These are phyloP conservation scores for Aspergillus luchuensis DNA, from an alignment of 2,329 filamentous ascomycete genomes.

Conservation along the genomic window DNA sequence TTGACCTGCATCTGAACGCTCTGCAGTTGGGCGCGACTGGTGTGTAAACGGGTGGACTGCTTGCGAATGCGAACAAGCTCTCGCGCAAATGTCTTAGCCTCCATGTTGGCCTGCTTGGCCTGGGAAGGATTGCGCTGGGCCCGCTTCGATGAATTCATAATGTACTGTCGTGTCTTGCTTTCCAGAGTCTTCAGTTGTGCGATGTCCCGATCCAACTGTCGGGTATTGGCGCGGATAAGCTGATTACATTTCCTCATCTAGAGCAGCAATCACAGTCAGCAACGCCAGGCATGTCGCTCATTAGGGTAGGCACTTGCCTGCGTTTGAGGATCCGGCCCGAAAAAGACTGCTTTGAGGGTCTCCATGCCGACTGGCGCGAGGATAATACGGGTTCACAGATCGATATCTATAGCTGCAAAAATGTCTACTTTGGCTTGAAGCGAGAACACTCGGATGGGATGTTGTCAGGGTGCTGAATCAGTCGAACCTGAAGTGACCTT, in stretches of 20 bases:
- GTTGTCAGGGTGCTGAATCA: not conserved
- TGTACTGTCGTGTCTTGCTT: constrained; percentile 79
- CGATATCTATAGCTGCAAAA: not conserved
- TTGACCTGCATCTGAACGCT: constrained; percentile 97
- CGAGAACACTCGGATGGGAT: not conserved
- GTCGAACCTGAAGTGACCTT: constrained; percentile 7
- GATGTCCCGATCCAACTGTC: constrained; percentile 94
- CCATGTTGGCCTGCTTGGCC: constrained; percentile 74
- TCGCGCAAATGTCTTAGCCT: constrained; percentile 83
- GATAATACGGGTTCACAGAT: not conserved
- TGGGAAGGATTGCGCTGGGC: constrained; percentile 78
- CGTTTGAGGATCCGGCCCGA: constrained; percentile 86
- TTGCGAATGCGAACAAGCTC: constrained; percentile 84
- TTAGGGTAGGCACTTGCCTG: constrained; percentile 63
- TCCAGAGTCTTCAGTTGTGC: constrained; percentile 75
- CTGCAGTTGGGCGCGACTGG: constrained; percentile 86
- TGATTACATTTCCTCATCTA: constrained; percentile 95
- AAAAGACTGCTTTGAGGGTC: constrained; percentile 80
- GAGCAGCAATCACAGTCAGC: constrained; percentile 16
- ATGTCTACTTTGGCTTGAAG: not conserved
- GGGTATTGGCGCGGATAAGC: constrained; percentile 84
- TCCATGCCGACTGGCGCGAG: constrained; percentile 65
- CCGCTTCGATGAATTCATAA: constrained; percentile 78
- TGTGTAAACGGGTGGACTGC: constrained; percentile 72
- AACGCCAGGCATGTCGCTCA: not conserved